phyloP scores from a whole-genome alignment of 176 grass and related monocot species.

The Hordeum vulgare region DNA sequence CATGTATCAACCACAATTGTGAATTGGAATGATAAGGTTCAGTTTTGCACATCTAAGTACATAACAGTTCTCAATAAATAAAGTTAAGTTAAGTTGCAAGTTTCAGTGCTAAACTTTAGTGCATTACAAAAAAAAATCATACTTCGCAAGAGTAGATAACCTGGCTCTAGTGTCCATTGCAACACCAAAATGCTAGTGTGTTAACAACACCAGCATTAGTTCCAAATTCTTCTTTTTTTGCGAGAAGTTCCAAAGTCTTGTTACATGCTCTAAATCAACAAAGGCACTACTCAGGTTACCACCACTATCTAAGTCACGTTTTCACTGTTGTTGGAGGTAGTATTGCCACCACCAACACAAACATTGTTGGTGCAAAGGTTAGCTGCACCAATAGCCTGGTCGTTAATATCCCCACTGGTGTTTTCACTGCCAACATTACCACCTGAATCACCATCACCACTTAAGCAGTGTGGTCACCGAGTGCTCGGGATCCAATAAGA shows the following conservation, averaged over 20 bases:
- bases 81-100: no score
- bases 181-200: not conserved
- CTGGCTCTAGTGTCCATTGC: not conserved
- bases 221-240: no score
- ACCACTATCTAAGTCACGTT: not conserved
- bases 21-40: not conserved
- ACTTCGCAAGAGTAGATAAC: not conserved
- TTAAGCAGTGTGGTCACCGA: no score
- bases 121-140: not conserved
- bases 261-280: not conserved
- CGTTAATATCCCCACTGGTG: not conserved
- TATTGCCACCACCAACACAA: not conserved
- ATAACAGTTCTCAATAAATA: no score
- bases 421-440: not conserved
- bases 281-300: not conserved
- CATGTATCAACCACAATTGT: not conserved
- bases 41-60: no score
- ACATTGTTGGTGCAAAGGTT: not conserved
- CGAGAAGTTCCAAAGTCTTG: no score
- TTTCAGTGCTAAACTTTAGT: not conserved
- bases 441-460: not conserved
- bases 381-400: not conserved
- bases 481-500: not conserved
- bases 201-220: not conserved
- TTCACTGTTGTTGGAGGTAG: not conserved